phyloP scores from a whole-genome alignment of 805 yeast genomes.

The Candida bentonensis region DNA sequence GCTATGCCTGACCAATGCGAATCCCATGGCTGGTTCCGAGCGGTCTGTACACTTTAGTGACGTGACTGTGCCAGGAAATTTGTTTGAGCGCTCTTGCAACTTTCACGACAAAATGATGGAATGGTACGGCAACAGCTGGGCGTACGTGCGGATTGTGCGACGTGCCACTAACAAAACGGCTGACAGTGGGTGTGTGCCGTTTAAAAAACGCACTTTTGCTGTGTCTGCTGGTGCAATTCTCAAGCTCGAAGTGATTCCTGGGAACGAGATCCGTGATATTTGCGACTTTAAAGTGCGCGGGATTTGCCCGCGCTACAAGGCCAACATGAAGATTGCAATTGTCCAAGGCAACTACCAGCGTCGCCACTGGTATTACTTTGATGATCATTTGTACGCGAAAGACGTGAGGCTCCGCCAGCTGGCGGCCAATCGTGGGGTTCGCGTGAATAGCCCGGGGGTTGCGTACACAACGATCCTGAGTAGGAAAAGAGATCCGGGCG shows the following conservation, averaged over 20 bases:
- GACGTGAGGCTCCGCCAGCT: background rate
- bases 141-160: background rate
- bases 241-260: slow-evolving; percentile 9
- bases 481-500: background rate
- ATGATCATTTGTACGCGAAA: slow-evolving; percentile 1
- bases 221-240: slow-evolving; percentile 2
- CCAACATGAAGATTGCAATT: slow-evolving; percentile 47
- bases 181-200: too few relatives aligned
- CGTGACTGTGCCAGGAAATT: too few relatives aligned
- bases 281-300: slow-evolving; percentile 40
- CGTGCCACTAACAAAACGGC: background rate
- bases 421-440: background rate
- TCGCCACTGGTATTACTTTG: slow-evolving; percentile 1
- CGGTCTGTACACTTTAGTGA: too few relatives aligned
- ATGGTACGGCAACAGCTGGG: background rate
- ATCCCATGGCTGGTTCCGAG: too few relatives aligned
- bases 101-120: background rate
- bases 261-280: slow-evolving; percentile 18
- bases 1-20: too few relatives aligned
- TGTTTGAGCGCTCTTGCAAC: background rate
- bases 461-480: slow-evolving; percentile 1
- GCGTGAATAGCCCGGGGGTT: background rate
- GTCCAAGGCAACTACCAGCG: slow-evolving; percentile 26
- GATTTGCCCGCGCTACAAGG: slow-evolving; percentile 49
- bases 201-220: background rate